phyloP scores from a whole-genome alignment of 495 filamentous ascomycete species.

The Daldinia vernicosa region DNA sequence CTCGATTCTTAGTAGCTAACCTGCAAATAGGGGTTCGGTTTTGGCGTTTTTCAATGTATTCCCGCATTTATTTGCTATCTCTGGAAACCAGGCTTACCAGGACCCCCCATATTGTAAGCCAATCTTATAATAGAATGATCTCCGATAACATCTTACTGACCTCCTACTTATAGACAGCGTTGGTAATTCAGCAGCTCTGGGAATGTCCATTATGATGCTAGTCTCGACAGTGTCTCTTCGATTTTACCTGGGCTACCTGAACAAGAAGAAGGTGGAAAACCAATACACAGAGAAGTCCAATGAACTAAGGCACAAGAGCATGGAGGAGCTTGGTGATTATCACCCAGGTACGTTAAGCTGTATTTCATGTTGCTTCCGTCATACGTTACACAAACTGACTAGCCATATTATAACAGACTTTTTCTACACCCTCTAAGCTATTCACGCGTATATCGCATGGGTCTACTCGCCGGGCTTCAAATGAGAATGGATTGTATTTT shows the following conservation, averaged over 20 bases:
- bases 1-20: background rate
- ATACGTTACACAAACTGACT: slow-evolving; percentile 9
- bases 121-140: background rate
- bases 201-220: slow-evolving; percentile 34
- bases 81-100: slow-evolving; percentile 39
- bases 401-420: slow-evolving; percentile 18
- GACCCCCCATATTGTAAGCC: slow-evolving; percentile 38
- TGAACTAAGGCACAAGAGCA: slow-evolving; percentile 23
- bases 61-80: slow-evolving; percentile 41
- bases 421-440: slow-evolving; percentile 26
- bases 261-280: slow-evolving; percentile 34
- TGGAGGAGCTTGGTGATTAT: slow-evolving; percentile 38
- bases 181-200: slow-evolving; percentile 32
- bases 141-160: background rate
- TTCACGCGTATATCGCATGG: background rate
- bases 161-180: slow-evolving; percentile 25
- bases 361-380: background rate
- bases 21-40: slow-evolving; percentile 24
- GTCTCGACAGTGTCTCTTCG: slow-evolving; percentile 19
- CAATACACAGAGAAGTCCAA: slow-evolving; percentile 24
- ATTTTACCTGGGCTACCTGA: slow-evolving; percentile 32
- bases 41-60: slow-evolving; percentile 40
- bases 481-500: background rate
- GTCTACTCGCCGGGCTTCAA: background rate
- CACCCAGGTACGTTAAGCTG: slow-evolving; percentile 30